Base-by-base conservation (phyloP, 2,329 filamentous ascomycete species). In the Sarocladiaceae sp. region DNA sequence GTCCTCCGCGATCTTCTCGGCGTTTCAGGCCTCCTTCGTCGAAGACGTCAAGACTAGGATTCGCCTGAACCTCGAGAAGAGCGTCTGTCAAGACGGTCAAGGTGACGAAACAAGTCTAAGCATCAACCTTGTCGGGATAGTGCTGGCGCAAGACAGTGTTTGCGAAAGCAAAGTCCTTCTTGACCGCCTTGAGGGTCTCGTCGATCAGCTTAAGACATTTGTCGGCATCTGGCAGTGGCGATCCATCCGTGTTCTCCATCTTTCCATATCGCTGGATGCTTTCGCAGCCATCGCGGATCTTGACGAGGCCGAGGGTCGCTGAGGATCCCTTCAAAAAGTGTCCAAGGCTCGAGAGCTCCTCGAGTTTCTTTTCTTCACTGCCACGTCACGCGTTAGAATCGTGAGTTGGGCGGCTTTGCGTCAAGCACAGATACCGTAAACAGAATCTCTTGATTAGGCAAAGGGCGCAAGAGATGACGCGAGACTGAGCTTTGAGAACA, bases 301-400 rank as follows among this genome's bases (percentile, higher is more conserved):
- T 95, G 62, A 82, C 86, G 52, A 97, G 81, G 42, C 94, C 94
- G 51, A 99, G 80, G 3, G 94, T 97, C 35, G 94, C 93, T 8
- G 93, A 97, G 6, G 93, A 97, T 55, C 94, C 94, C 73, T 99
- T 99, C 60, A 99, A 79, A 74, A 96, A 99, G 72, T 99, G 94
- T 37, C 94, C 94, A 28, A 96, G 84, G 51, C 82, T 79, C 29
- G 90, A 96, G 33, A 97, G 82, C 58, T 84, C 75, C n/a, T 73
- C 69, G 53, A 97, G 82, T 54, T 96, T 77, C 63, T 81, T 78
- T 2, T 79, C 68, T 58, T 82, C 69, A 58, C 91, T 96, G 65
- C 54, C 15, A 37, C 6, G 18, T 54, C 4, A 7, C 15, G 18
- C n/a, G 47, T 50, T 20, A 50, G 47, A 7, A 15, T 36, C 17